Base-by-base conservation (phyloP, 805 yeast species). In the Sugiyamaella lignohabitans region DNA sequence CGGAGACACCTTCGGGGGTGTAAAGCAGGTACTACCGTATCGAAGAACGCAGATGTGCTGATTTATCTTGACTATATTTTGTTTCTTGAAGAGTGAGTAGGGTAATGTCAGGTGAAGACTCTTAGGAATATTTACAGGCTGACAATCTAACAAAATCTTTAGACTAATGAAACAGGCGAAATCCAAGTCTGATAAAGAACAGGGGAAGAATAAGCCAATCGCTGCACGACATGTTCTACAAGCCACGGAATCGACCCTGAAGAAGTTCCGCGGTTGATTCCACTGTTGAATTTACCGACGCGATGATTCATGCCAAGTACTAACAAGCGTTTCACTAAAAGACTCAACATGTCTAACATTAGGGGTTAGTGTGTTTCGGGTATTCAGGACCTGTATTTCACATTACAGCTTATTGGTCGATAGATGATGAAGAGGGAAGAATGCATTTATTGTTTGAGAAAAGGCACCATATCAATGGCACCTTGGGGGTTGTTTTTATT, bases 401-500 rank as follows among this genome's bases (percentile, higher is more conserved):
- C n/a, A n/a, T n/a, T n/a, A n/a, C n/a, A n/a, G n/a, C n/a, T n/a
- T n/a, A n/a, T n/a, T n/a, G n/a, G n/a, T n/a, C n/a, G n/a, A 38
- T 37, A 36, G 38, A 5, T 38, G 20, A 27, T 8, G 14, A 14
- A 27, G 32, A 27, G 32, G 32, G n/a, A n/a, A n/a, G n/a, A n/a
- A n/a, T n/a, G n/a, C n/a, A n/a, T 39, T 29, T 18, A 39, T 6
- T n/a, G 16, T 40, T 30, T 43, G 43, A 49, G 30, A 27, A 18
- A 21, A 2, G 16, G 37, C 18, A 85, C 74, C 80, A 82, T 84
- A 11, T 67, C 68, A 22, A 89, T 66, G 0, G 98, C 96, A 3
- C 76, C 75, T 29, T 74, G 73, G 0, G 98, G 95, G 49, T 80
- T 82, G 49, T 83, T 76, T 65, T 93, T 93, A 67, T 87, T 86